Evolutionary conservation across 2,329 filamentous ascomycete species (phyloP).

Genomic region (Cladophialophora yegresii): DNA sequence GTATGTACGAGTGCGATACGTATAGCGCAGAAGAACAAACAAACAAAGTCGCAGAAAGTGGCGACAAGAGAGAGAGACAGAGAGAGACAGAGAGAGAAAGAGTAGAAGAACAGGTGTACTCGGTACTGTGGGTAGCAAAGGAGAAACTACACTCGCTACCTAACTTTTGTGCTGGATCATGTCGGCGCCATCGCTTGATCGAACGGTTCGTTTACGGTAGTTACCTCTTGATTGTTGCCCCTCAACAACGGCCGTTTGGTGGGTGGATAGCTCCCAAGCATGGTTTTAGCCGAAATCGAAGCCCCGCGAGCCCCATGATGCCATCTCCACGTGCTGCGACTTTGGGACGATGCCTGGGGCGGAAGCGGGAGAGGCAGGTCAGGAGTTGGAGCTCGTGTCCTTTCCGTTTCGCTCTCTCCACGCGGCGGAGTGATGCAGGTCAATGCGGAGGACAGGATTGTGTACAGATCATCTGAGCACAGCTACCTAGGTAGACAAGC

Average conservation of each 20-base stretch:
- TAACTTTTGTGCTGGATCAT: not conserved
- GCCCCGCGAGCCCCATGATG: conserved; percentile 11
- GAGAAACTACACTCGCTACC: too few species aligned
- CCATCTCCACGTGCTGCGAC: conserved; percentile 3
- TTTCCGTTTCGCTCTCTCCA: too few species aligned
- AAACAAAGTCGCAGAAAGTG: too few species aligned
- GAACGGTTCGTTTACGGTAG: not conserved
- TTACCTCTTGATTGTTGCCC: conserved; percentile 32
- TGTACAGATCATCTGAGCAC: too few species aligned
- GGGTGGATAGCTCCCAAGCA: conserved; percentile 1
- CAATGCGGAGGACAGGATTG: too few species aligned
- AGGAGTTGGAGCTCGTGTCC: too few species aligned
- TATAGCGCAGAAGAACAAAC: too few species aligned
- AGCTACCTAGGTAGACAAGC: not conserved
- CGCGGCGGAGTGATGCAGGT: too few species aligned
- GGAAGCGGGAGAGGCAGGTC: not conserved
- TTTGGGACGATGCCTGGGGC: not conserved
- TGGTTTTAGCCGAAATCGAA: conserved; percentile 15
- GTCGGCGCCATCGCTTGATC: not conserved
- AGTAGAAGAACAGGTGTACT: too few species aligned
- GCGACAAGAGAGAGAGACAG: too few species aligned
- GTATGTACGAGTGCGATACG: not conserved
- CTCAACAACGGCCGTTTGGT: conserved; percentile 9
- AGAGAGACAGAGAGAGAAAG: too few species aligned
- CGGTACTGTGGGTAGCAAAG: too few species aligned